Evolutionary conservation across 257 asterid genomes (phyloP).

Genomic region (Lycium ferocissimum): DNA sequence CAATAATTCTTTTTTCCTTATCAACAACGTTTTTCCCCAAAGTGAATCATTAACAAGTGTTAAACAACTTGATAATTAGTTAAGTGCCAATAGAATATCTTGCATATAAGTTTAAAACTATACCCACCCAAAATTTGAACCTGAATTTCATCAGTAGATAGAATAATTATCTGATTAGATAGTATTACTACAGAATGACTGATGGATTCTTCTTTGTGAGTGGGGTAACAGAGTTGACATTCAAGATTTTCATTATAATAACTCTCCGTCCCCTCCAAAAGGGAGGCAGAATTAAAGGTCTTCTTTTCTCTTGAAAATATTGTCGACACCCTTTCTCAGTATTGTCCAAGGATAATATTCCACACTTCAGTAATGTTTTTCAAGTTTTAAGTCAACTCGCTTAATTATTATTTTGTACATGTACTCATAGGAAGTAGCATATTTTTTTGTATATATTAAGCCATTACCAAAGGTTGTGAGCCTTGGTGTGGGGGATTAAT

Average conservation of each 20-base stretch:
- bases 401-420: background rate
- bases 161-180: background rate
- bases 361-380: background rate
- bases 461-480: too few relatives aligned
- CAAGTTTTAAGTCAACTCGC: background rate
- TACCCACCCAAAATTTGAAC: conserved; percentile 2
- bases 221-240: conserved; percentile 22
- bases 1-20: background rate
- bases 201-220: conserved; percentile 24
- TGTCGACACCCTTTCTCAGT: background rate
- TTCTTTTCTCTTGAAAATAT: conserved; percentile 21
- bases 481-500: too few relatives aligned
- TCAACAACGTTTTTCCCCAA: background rate
- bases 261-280: background rate
- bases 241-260: background rate
- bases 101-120: conserved; percentile 4
- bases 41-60: conserved; percentile 18
- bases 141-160: background rate
- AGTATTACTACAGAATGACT: background rate
- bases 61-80: background rate
- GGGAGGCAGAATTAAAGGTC: background rate
- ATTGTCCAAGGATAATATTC: background rate
- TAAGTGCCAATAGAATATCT: conserved; percentile 19
- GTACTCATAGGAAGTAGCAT: background rate
- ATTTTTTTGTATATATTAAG: too few relatives aligned